phyloP scores from a whole-genome alignment of 176 grass and related monocot genomes.

The Aegilops sharonensis region DNA sequence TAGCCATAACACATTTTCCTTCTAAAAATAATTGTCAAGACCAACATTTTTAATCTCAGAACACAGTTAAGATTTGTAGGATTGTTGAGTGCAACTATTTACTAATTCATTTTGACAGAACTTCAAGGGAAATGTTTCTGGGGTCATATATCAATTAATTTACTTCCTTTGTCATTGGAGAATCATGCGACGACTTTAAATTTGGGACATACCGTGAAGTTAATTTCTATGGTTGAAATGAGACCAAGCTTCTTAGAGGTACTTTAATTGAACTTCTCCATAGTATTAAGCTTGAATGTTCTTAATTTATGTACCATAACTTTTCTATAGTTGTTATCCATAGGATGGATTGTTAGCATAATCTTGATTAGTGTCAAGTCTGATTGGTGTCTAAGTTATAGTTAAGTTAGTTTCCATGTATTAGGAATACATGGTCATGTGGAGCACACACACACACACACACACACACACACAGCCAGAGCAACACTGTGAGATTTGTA shows the following conservation, averaged over 20 bases:
- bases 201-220: constrained; percentile 62
- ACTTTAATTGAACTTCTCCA: constrained; percentile 21
- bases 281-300: constrained; percentile 16
- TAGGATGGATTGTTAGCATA: neutral
- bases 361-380: no score
- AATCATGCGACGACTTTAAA: constrained; percentile 70
- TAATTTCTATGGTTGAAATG: constrained; percentile 72
- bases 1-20: neutral
- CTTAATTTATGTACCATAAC: neutral
- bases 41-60: neutral
- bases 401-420: no score
- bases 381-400: no score
- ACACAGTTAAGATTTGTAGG: neutral
- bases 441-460: no score
- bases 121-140: constrained; percentile 77
- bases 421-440: no score
- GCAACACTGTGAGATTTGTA: no score
- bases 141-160: constrained; percentile 79
- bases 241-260: constrained; percentile 76
- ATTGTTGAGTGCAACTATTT: constrained; percentile 23
- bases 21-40: neutral
- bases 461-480: no score
- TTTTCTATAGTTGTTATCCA: neutral
- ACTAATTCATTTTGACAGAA: constrained; percentile 50
- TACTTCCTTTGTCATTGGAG: constrained; percentile 76